phyloP scores from a whole-genome alignment of 352 stramenopile species.

The Phytopythium montanum region DNA sequence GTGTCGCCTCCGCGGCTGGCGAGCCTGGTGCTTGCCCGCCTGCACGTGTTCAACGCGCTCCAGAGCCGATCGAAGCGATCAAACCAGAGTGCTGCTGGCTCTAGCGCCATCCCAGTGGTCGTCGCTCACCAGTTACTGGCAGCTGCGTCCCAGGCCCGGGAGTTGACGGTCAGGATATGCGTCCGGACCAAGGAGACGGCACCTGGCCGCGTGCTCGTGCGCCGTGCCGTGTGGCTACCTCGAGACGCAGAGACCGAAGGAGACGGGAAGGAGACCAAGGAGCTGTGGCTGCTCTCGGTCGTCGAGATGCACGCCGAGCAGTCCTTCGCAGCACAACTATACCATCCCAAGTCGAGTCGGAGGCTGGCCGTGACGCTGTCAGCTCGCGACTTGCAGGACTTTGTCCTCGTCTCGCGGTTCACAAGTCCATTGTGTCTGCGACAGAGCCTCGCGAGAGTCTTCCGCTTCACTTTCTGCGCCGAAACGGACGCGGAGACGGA shows the following conservation, averaged over 20 bases:
- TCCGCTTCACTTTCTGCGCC: not conserved
- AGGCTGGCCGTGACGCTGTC: not conserved
- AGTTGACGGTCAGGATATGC: constrained; percentile 7
- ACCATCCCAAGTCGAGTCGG: constrained; percentile 2
- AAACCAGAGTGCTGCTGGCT: not conserved
- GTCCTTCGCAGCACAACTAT: constrained; percentile 1
- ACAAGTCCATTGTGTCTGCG: not conserved
- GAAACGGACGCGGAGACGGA: not conserved
- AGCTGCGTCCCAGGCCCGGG: not conserved
- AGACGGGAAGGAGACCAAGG: not conserved
- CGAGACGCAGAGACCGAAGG: not conserved
- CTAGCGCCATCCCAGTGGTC: not conserved
- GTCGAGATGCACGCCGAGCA: constrained; percentile 1
- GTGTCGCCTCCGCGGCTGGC: constrained; percentile 29
- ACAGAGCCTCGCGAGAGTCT: not conserved
- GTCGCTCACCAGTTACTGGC: not conserved
- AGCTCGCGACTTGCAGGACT: not conserved
- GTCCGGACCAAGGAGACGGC: constrained; percentile 17
- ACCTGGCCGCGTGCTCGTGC: constrained; percentile 22
- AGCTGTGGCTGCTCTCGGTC: constrained; percentile 5
- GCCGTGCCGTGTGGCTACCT: constrained; percentile 19
- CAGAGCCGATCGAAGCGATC: constrained; percentile 12
- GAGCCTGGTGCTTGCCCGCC: constrained; percentile 48
- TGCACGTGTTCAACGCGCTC: constrained; percentile 43
- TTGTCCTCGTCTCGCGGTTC: not conserved